These are phyloP conservation scores for Stromatinia cepivora DNA, from an alignment of 2,329 filamentous ascomycete species.

Conservation along the genomic window DNA sequence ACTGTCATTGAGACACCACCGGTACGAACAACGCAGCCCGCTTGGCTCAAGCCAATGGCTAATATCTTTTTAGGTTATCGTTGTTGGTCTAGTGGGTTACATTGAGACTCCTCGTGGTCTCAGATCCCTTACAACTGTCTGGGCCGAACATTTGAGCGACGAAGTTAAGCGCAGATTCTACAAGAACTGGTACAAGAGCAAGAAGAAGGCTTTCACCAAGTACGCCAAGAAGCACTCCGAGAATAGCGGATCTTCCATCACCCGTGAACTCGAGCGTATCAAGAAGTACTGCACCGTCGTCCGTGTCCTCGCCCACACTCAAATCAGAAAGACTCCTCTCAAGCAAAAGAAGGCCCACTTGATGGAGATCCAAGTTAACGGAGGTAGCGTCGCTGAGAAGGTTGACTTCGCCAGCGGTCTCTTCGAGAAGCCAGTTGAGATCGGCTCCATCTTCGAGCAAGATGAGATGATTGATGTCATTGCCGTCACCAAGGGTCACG, in stretches of 20 bases:
- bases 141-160: constrained; percentile 98
- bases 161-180: constrained; percentile 99
- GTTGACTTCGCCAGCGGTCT: constrained; percentile 91
- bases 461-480: constrained; percentile 99
- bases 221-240: constrained; percentile 99
- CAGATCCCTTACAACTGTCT: constrained; percentile 98
- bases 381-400: constrained; percentile 94
- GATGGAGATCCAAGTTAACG: constrained; percentile 99
- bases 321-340: constrained; percentile 98
- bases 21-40: constrained; percentile 85
- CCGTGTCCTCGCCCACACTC: constrained; percentile 98
- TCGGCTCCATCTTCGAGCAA: constrained; percentile 96
- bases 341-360: constrained; percentile 99
- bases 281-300: constrained; percentile 99
- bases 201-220: constrained; percentile 99
- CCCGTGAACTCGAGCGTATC: constrained; percentile 98
- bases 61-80: constrained; percentile 87
- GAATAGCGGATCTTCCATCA: constrained; percentile 84
- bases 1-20: constrained; percentile 90
- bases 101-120: constrained; percentile 99
- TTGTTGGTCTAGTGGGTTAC: constrained; percentile 99
- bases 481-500: constrained; percentile 99
- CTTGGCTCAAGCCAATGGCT: constrained; percentile 72
- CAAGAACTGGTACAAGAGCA: constrained; percentile 99
- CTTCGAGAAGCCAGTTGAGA: constrained; percentile 97